Evolutionary conservation across 768 basidiomycete genomes (phyloP), one percentile per base, ranked within the genome.

Genomic region (Lactifluus echinatus): DNA sequence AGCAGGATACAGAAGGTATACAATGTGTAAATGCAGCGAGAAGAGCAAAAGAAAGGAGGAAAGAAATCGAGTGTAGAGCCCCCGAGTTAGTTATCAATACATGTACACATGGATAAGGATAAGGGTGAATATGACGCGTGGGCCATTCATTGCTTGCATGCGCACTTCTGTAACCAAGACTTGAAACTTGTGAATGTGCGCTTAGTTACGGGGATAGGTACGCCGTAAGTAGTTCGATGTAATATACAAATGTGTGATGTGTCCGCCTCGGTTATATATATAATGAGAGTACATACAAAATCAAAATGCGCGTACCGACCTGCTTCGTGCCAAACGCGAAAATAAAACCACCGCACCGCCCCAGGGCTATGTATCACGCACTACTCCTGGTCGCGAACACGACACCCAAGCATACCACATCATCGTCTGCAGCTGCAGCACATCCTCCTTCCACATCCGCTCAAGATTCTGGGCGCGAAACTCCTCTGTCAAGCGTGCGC

Each of bases 351-450:
- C 34, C 48, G 19, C 39, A 28, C 36, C 23, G 28, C 29, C 31
- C 31, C 34, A 42, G 19, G 21, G 21, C 21, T 53, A 53, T 15
- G 48, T 31, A 24, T 29, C 28, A 19, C 36, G 19, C 17, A 23
- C 48, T 31, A 37, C 48, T 50, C 43, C 34, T 43, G 43, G 43
- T 14, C 73, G 74, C 56, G 67, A 67, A 62, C 85, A 85, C 39
- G 85, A 85, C 64, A 87, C 72, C 91, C 91, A 93, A 21, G 89
- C 86, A 66, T 89, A 94, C 87, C 92, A 93, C 81, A 96, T 85
- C 83, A 91, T 92, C 53, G 84, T 88, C 56, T 86, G 78, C 59
- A 96, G 75, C 71, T 94, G 91, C 63, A 97, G 75, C 5, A 95
- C 89, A 67, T 97, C 93, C 68, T 92, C 87, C 71, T 94, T 93